Base-by-base conservation (phyloP, 768 basidiomycete genomes). In the Agaricus sinodeliciosus region DNA sequence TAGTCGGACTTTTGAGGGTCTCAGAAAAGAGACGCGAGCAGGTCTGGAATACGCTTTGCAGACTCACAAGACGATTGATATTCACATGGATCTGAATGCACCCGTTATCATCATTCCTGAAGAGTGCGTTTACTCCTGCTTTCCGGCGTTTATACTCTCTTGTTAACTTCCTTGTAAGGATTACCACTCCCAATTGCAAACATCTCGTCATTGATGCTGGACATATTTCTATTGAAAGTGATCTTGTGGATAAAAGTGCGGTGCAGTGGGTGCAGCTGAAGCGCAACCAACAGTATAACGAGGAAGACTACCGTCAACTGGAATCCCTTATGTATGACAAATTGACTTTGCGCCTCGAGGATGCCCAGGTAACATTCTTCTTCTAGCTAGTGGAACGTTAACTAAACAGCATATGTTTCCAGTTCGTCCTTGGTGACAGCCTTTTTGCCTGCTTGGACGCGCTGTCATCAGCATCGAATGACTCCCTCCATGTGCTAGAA, bases 81-180 rank as follows among this genome's bases (percentile, higher is more conserved):
- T 99, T n/a, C 89, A 91, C 58, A 81, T 99, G 71, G 94, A 99
- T 62, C 79, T 99, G 76, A 90, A 95, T 61, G 93, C 96, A 0
- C 96, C 96, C 4, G 82, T 99, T 59, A 96, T 99, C 63, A 92
- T 99, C 60, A 80, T 98, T 48, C 96, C 96, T 1, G 95, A 98
- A 71, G 84, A 91, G 92, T 94, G 63, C 51, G 73, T 65, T 15
- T 9, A 19, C 5, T 48, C 34, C 5, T 35, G 1, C 43, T 27
- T 4, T 48, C 27, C 18, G 34, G 26, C 22, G 52, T 40, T 27
- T 16, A 48, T 19, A 19, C 37, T 15, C 22, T 8, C 49, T 57
- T 34, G 59, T 42, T 31, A 5, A 39, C 45, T 52, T 34, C 19
- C 55, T 49, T 54, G 0, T 53, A 95, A 31, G 92, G 59, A 79